A percentile compares a stretch with the other conserved stretches of the same genome.
These are phyloP conservation scores for Ophiognomonia clavigignenti-juglandacearum DNA, from an alignment of 2,329 filamentous ascomycete species.

Conservation along the genomic window DNA sequence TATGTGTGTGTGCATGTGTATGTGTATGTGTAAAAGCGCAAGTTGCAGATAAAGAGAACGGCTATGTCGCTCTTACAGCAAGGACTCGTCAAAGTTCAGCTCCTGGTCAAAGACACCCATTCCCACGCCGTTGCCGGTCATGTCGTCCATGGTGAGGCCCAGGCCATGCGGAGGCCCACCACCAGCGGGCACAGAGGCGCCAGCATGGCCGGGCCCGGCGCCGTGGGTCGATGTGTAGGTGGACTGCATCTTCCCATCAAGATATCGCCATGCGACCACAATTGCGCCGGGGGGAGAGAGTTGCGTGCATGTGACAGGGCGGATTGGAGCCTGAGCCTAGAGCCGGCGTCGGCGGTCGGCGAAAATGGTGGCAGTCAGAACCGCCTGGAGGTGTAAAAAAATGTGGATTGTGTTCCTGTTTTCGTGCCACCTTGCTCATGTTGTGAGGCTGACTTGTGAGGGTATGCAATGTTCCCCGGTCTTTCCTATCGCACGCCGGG, in stretches of 20 bases:
- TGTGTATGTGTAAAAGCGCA: not conserved
- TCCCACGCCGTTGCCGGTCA: conserved; percentile 9
- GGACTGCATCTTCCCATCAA: conserved; percentile 47
- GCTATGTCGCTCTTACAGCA: conserved; percentile 40
- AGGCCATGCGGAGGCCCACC: too few species aligned
- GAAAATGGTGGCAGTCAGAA: too few species aligned
- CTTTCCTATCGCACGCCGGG: too few species aligned
- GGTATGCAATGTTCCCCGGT: too few species aligned
- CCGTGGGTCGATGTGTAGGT: conserved; percentile 47
- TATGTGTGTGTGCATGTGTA: not conserved
- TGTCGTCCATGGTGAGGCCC: conserved; percentile 8
- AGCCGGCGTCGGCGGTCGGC: too few species aligned
- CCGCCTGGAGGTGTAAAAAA: too few species aligned
- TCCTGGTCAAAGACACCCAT: conserved; percentile 50
- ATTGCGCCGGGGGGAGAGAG: conserved; percentile 1
- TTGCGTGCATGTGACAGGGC: not conserved
- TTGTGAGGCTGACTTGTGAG: too few species aligned
- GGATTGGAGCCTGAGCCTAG: not conserved
- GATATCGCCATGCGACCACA: conserved; percentile 16
- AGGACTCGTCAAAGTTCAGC: conserved; percentile 50
- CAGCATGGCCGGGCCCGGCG: conserved; percentile 25
- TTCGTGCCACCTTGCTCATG: too few species aligned
- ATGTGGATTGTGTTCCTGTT: too few species aligned
- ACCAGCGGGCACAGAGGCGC: conserved; percentile 4
- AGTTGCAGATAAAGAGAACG: not conserved